Percentiles rank a stretch among this genome's conserved stretches.
Conservation (phyloP, 2,329 filamentous ascomycete species). For the Ophiostoma montium region DNA sequence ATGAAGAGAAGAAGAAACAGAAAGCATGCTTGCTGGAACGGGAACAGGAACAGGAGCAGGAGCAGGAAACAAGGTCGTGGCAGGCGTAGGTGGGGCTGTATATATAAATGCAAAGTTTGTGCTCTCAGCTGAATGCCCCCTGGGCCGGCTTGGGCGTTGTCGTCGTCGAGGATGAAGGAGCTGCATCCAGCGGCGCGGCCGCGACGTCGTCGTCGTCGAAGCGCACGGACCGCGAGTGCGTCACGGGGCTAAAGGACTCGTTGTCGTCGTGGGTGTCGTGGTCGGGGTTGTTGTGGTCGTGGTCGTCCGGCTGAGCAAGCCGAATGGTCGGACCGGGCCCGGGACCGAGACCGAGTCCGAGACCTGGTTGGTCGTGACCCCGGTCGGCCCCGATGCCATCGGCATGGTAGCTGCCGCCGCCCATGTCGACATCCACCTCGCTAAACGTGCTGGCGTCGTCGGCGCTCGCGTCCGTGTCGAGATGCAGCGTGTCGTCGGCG, state of each 20-base stretch:
- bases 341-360: too few relatives aligned
- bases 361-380: too few relatives aligned
- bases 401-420: not conserved
- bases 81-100: too few relatives aligned
- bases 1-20: too few relatives aligned
- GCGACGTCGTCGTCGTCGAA: not conserved
- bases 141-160: not conserved
- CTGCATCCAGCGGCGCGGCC: not conserved
- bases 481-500: not conserved
- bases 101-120: too few relatives aligned
- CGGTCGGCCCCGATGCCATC: not conserved
- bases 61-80: too few relatives aligned
- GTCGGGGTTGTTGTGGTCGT: too few relatives aligned
- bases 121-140: not conserved
- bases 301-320: too few relatives aligned
- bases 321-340: too few relatives aligned
- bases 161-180: not conserved
- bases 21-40: too few relatives aligned
- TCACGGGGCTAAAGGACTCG: not conserved
- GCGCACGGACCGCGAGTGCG: not conserved
- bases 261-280: not conserved
- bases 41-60: too few relatives aligned
- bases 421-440: constrained; percentile 5
- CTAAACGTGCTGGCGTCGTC: constrained; percentile 6
- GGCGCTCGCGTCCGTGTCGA: not conserved